Evolutionary conservation across 2,329 filamentous ascomycete genomes (phyloP).

Genomic region (Annulohypoxylon truncatum): DNA sequence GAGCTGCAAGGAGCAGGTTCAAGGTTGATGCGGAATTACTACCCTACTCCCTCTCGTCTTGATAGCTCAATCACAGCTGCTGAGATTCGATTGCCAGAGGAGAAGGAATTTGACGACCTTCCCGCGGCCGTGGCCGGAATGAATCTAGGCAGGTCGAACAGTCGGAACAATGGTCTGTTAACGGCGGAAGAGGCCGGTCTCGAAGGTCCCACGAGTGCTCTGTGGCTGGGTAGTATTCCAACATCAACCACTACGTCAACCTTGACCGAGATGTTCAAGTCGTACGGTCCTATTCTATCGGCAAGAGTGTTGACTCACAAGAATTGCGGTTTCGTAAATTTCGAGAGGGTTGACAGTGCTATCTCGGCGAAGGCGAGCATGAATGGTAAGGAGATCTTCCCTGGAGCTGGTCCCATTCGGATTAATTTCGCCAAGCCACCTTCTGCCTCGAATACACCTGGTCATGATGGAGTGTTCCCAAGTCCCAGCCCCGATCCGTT

Average conservation of each 20-base stretch:
- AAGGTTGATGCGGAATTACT: slow-evolving; percentile 76
- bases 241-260: slow-evolving; percentile 97
- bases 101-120: slow-evolving; percentile 82
- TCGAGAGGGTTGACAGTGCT: slow-evolving; percentile 90
- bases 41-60: slow-evolving; percentile 77
- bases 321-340: slow-evolving; percentile 99
- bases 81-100: slow-evolving; percentile 79
- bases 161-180: slow-evolving; percentile 74
- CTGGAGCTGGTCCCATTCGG: slow-evolving; percentile 90
- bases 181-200: slow-evolving; percentile 81
- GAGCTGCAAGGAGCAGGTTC: slow-evolving; percentile 74
- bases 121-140: slow-evolving; percentile 85
- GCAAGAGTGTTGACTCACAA: slow-evolving; percentile 96
- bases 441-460: slow-evolving; percentile 88
- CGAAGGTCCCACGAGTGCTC: slow-evolving; percentile 89
- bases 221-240: slow-evolving; percentile 98
- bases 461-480: slow-evolving; percentile 86
- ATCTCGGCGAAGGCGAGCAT: slow-evolving; percentile 87
- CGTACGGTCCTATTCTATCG: slow-evolving; percentile 91
- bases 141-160: slow-evolving; percentile 74
- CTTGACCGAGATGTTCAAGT: slow-evolving; percentile 91
- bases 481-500: slow-evolving; percentile 93
- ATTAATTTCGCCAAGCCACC: slow-evolving; percentile 98
- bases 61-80: slow-evolving; percentile 80
- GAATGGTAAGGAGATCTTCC: slow-evolving; percentile 98